These are phyloP conservation scores for Tremellales sp. DNA, from an alignment of 1,284 basidiomycete species.

Conservation along the genomic window DNA sequence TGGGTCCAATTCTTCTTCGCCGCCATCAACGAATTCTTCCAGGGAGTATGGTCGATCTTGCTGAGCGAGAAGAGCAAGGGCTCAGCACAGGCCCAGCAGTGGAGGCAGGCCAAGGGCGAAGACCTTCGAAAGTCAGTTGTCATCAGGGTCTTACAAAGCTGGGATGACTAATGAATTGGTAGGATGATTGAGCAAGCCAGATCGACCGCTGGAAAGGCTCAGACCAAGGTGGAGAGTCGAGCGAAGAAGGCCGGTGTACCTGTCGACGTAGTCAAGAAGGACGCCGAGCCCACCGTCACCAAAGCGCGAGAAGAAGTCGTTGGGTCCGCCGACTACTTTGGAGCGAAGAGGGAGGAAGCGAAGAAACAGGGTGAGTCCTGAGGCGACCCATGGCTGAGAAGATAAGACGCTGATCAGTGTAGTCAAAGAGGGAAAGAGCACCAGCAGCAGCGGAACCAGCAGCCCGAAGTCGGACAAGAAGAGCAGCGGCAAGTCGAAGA, in stretches of 20 bases:
- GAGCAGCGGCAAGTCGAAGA: no score
- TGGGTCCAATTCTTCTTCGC: conserved; percentile 13
- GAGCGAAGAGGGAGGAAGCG: conserved; percentile 6
- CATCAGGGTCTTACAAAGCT: not conserved
- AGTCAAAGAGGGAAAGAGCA: no score
- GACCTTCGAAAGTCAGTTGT: conserved; percentile 10
- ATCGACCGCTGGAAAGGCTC: conserved; percentile 9
- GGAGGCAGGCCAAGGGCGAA: conserved; percentile 6
- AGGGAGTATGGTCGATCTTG: conserved; percentile 9
- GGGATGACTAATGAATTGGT: not conserved
- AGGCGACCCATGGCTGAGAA: no score
- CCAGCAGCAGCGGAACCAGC: no score
- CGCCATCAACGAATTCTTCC: conserved; percentile 18
- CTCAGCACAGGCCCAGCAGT: conserved; percentile 8
- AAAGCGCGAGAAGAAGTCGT: no score
- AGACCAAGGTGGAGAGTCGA: conserved; percentile 13
- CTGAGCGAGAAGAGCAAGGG: conserved; percentile 5
- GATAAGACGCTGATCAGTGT: no score
- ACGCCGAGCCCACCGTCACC: no score
- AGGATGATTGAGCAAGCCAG: conserved; percentile 6
- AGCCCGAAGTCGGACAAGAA: no score
- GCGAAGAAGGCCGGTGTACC: conserved; percentile 27
- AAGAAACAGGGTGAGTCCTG: not conserved
- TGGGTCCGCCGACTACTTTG: conserved; percentile 5
- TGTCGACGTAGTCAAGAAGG: conserved; percentile 23